Conservation (phyloP, 441 rosid genomes). For the Gossypium lobatum region DNA sequence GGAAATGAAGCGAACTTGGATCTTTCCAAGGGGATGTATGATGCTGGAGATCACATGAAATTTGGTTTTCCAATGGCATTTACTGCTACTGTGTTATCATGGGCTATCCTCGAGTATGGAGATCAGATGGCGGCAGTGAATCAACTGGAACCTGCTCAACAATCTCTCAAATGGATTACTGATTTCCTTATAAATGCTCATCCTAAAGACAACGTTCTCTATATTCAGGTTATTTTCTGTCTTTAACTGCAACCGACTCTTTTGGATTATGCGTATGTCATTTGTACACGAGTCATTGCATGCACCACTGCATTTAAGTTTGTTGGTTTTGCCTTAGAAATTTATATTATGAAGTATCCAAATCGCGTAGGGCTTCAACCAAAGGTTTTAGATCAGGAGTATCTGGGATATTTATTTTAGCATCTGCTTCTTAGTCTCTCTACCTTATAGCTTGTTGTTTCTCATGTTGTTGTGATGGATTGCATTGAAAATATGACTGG, state of each 20-base stretch:
- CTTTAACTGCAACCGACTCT: neutral
- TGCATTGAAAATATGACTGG: neutral
- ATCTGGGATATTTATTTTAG: neutral
- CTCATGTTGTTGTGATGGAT: neutral
- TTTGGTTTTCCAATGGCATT: constrained; percentile 70
- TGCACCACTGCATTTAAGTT: neutral
- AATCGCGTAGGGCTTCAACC: neutral
- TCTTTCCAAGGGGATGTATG: constrained; percentile 69
- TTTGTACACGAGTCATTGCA: neutral
- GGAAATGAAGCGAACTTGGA: constrained; percentile 50
- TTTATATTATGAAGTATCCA: neutral
- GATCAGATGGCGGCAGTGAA: constrained; percentile 60
- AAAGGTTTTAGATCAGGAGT: constrained; percentile 1
- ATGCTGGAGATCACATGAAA: constrained; percentile 75
- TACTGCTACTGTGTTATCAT: constrained; percentile 59
- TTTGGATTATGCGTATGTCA: neutral
- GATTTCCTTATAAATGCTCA: constrained; percentile 68
- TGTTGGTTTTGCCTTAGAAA: neutral
- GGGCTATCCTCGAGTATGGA: constrained; percentile 64
- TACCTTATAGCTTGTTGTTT: neutral
- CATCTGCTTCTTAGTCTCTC: neutral
- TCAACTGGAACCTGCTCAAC: constrained; percentile 50
- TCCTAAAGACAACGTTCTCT: constrained; percentile 43
- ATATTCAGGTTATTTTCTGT: constrained; percentile 43
- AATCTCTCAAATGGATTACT: constrained; percentile 72